phyloP scores from a whole-genome alignment of 176 grass and related monocot species.

The Cymbopogon citratus region DNA sequence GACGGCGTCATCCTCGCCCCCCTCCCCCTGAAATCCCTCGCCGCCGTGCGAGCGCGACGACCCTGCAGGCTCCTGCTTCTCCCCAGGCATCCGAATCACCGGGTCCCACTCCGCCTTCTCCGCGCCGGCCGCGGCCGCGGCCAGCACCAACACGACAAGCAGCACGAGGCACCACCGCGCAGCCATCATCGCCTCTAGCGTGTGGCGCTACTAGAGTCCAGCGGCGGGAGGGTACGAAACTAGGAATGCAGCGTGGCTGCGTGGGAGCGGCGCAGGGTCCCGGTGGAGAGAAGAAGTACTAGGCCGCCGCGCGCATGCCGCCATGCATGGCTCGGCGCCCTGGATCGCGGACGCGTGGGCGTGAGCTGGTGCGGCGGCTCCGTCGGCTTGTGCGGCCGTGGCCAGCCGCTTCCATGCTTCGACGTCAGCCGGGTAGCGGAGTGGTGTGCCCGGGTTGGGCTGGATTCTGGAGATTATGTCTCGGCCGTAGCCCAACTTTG shows the following conservation, averaged over 20 bases:
- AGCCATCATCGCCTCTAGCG: constrained; percentile 28
- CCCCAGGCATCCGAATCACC: constrained; percentile 53
- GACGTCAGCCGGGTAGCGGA: not conserved
- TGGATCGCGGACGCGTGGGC: constrained; percentile 50
- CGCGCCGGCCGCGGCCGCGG: constrained; percentile 16
- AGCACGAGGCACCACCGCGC: constrained; percentile 20
- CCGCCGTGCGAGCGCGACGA: not conserved
- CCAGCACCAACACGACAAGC: constrained; percentile 23
- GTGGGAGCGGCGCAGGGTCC: not conserved
- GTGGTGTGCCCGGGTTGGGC: not conserved
- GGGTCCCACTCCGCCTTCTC: constrained; percentile 39
- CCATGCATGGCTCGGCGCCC: constrained; percentile 42
- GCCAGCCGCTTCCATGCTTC: not conserved
- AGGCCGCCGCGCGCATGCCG: constrained; percentile 20
- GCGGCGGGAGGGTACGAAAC: not conserved
- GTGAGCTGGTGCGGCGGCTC: constrained; percentile 39
- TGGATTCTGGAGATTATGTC: not conserved
- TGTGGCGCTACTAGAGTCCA: not conserved
- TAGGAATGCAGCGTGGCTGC: not conserved
- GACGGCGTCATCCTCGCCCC: constrained; percentile 31
- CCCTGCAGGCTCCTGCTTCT: constrained; percentile 18
- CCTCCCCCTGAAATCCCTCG: not conserved
- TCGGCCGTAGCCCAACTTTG: no score
- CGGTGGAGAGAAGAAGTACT: not conserved
- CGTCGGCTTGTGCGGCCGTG: constrained; percentile 20